Base-by-base conservation (phyloP, 2,329 filamentous ascomycete species). In the Biscogniauxia sp. region DNA sequence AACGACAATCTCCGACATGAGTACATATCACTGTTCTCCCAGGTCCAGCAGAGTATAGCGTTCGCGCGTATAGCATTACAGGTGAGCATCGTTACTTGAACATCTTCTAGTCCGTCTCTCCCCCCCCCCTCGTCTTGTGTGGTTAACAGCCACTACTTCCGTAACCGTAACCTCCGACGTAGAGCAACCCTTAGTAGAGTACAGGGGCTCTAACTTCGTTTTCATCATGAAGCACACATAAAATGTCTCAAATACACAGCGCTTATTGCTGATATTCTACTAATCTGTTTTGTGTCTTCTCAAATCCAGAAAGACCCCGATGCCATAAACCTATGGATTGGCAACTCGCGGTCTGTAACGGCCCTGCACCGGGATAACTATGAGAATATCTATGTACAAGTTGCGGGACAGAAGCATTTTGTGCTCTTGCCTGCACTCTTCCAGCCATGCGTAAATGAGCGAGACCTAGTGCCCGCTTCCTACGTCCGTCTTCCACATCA, bases 241-340 rank as follows among this genome's bases (percentile, higher is more conserved):
- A 45, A 45, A n/a, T 45, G 37, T 45, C 13, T 15, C 37, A 45
- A 17, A 45, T 2, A 7, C n/a, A 15, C 5, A 45, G 37, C 37
- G 15, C 6, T 51, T 51, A 23, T 19, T 20, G 19, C 17, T 15
- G 15, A 20, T 23, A 20, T 25, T 25, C 19, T 19, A 51, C 50
- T 25, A 20, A 51, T 19, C 50, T 20, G 15, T 20, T 7, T 25
- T 19, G 19, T 19, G 6, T 20, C 19, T 11, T 25, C 2, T 25
- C 5, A 25, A 51, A 25, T 20, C 15, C 78, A 83, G 49, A 79
- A 82, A 54, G 70, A 77, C 0, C 89, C 91, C 0, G 91, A 95
- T 64, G 91, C 91, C 15, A 84, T 92, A 63, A 95, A 95, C 71
- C 81, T 95, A 69, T 94, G 91, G 91, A 86, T 95, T 55, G 91